Evolutionary conservation across 768 basidiomycete genomes (phyloP).

Genomic region (Fomitopsis serialis): DNA sequence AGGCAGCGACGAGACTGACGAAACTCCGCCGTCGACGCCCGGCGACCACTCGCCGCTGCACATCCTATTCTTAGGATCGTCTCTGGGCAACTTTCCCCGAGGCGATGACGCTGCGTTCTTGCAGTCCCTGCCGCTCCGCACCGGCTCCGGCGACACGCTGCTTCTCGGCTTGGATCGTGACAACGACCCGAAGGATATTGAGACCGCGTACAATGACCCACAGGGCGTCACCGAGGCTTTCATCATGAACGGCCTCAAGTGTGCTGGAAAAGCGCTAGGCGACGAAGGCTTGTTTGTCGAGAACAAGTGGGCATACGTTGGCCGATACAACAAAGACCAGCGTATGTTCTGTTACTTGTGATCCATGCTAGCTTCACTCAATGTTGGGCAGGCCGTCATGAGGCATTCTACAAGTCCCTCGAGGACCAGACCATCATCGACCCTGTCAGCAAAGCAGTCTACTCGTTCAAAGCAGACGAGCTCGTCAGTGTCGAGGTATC

Average conservation of each 20-base stretch:
- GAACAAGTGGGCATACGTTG: conserved; percentile 72
- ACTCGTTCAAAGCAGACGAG: conserved; percentile 66
- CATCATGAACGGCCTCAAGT: conserved; percentile 80
- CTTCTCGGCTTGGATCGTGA: conserved; percentile 90
- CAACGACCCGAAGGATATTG: conserved; percentile 64
- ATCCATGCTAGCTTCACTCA: not conserved
- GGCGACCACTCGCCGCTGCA: conserved; percentile 57
- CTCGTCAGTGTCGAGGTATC: conserved; percentile 83
- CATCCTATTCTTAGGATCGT: conserved; percentile 87
- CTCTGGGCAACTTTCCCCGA: conserved; percentile 84
- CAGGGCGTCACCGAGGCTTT: conserved; percentile 69
- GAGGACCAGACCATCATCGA: conserved; percentile 51
- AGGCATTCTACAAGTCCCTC: conserved; percentile 77
- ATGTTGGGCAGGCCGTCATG: conserved; percentile 60
- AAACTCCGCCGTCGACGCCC: conserved; percentile 41
- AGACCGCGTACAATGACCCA: conserved; percentile 82
- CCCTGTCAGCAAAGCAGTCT: conserved; percentile 35
- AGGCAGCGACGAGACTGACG: conserved; percentile 15
- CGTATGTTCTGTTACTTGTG: conserved; percentile 30
- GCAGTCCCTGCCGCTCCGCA: conserved; percentile 67
- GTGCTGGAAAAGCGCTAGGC: conserved; percentile 64
- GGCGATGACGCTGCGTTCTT: conserved; percentile 70
- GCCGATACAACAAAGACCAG: conserved; percentile 48
- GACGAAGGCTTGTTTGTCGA: conserved; percentile 58
- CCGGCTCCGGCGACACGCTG: conserved; percentile 74